Base-by-base conservation (phyloP, 306 rosid species). In the Medicago ruthenica region DNA sequence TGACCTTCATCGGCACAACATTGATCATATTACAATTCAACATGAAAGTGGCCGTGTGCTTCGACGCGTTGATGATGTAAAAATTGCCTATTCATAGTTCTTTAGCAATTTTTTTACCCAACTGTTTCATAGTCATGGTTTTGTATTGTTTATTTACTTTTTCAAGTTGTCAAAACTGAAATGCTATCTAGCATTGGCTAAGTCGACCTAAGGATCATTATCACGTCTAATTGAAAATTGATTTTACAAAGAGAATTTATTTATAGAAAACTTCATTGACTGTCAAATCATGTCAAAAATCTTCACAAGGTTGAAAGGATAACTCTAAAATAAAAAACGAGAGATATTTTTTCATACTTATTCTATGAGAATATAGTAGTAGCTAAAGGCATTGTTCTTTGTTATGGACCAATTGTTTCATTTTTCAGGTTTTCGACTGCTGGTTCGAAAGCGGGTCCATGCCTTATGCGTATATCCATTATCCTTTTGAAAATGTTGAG, bases 401-500 rank as follows among this genome's bases (percentile, higher is more conserved):
- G 40, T 64, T 50, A 74, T 72, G 24, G 42, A 74, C 62, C 0
- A 15, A 9, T 79, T 74, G 22, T 31, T 84, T 76, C 37, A 40
- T 70, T 44, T 81, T 88, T 73, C 91, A 95, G 97, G 97, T 95
- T 67, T 95, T 95, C 86, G 99, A 95, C 83, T 95, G 99, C 81
- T 95, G 97, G 99, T 95, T 95, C 61, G 97, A 95, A 84, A 95
- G 99, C 84, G 99, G 99, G 80, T 90, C 97, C 72, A 95, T 95
- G 99, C 99, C 99, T 8, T 95, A 90, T 82, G 97, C 99, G 0
- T 95, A 95, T 77, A 86, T 92, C 83, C 99, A 95, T 77, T 95
- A 95, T 90, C 99, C 97, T 61, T 95, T 92, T 66, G 97, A 92
- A 78, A 95, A 92, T 64, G 85, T 72, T 14, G 97, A 90, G 80